A percentile compares a stretch with the other conserved stretches of the same genome.
phyloP scores from a whole-genome alignment of 2,329 filamentous ascomycete genomes.

The Onygena corvina region DNA sequence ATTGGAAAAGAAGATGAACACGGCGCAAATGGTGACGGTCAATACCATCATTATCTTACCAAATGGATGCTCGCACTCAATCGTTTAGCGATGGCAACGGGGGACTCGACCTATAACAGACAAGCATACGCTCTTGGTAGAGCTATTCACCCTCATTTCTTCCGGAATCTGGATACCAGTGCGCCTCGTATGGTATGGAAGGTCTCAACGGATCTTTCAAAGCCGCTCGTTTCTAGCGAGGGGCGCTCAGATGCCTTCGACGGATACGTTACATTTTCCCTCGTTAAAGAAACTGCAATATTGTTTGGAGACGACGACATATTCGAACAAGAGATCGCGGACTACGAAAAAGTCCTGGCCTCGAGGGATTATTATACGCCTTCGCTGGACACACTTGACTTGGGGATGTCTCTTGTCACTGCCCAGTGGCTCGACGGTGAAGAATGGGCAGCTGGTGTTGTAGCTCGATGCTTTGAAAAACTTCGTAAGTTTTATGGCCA shows the following conservation, averaged over 20 bases:
- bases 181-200: conserved; percentile 45
- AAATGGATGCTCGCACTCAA: conserved; percentile 53
- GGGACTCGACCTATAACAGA: conserved; percentile 38
- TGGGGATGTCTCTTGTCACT: conserved; percentile 50
- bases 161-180: conserved; percentile 27
- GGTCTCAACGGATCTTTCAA: conserved; percentile 39
- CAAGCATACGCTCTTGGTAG: conserved; percentile 42
- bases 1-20: conserved; percentile 44
- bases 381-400: conserved; percentile 42
- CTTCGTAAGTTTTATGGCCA: conserved; percentile 28
- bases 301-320: conserved; percentile 23
- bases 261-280: conserved; percentile 41
- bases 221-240: conserved; percentile 39
- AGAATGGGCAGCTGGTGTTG: conserved; percentile 40
- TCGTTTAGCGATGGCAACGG: conserved; percentile 39
- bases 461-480: conserved; percentile 26
- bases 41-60: conserved; percentile 51
- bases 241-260: conserved; percentile 47
- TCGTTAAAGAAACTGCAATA: conserved; percentile 37
- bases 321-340: conserved; percentile 40
- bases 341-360: conserved; percentile 41
- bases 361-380: conserved; percentile 35
- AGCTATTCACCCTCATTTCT: conserved; percentile 44
- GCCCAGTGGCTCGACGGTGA: conserved; percentile 39
- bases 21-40: conserved; percentile 45